Conservation (phyloP, 441 rosid genomes). For the Cnidoscolus chayamansa region DNA sequence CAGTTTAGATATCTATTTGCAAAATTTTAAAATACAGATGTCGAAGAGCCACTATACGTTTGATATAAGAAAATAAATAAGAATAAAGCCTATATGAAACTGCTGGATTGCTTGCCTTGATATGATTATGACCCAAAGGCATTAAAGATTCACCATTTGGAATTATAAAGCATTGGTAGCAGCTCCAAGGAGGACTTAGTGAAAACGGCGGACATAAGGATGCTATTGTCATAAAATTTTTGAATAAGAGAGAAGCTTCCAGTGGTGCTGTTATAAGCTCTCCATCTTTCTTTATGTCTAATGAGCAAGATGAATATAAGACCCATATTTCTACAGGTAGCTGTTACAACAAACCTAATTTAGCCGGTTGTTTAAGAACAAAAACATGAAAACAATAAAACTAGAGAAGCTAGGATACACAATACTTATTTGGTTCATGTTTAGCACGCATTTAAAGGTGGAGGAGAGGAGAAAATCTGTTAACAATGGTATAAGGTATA, state of each 20-base stretch:
- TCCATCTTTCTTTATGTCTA: no score
- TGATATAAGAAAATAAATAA: background rate
- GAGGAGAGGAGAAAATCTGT: background rate
- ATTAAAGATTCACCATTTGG: background rate
- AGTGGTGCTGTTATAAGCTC: background rate
- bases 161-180: background rate
- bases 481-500: background rate
- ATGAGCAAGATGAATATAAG: background rate
- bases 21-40: background rate
- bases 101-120: background rate
- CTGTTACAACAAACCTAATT: background rate
- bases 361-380: background rate
- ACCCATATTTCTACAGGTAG: no score
- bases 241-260: background rate
- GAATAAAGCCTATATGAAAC: background rate
- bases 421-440: background rate
- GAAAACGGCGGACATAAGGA: background rate
- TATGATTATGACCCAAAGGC: background rate
- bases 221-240: background rate
- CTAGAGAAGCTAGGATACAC: background rate
- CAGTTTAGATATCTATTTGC: background rate
- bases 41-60: background rate
- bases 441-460: background rate
- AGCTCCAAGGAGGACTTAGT: background rate
- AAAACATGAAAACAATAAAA: background rate